Base-by-base conservation (phyloP, 164 flowering plant genomes). In the Chloranthus sessilifolius region DNA sequence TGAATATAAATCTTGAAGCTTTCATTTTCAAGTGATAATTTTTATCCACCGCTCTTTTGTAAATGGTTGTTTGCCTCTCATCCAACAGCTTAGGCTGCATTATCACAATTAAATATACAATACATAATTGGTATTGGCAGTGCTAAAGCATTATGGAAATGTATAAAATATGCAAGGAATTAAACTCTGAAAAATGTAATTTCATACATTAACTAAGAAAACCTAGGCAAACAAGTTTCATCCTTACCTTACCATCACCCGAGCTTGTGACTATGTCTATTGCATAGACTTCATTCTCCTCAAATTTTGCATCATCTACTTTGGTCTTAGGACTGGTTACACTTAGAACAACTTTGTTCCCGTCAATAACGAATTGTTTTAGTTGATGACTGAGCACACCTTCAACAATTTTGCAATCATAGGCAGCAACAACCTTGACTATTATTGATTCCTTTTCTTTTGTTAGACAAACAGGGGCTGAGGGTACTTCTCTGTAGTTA, bases 341-440 rank as follows among this genome's bases (percentile, higher is more conserved):
- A 52, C 86, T 83, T 31, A 90, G 60, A 4, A 87, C 64, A 25
- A 83, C 96, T 65, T 90, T 90, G 77, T 88, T 91, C 15, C 96
- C 96, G 71, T 91, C 96, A 46, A 91, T 91, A 43, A 91, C 98
- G 69, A 82, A 85, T 70, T 88, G 88, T 63, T 85, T 85, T 27
- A 85, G 69, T 62, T 82, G 94, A 60, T 88, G 96, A 63, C 95
- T 85, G 19, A 87, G 87, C 43, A 90, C 95, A 15, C 95, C 97
- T 74, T 90, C 97, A 41, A 90, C 95, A 47, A 86, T 81, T 62
- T 84, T 90, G 72, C 98, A 90, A 63, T 90, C 98, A 69, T 90
- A 87, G 10, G 95, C 98, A 47, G 88, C 86, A 53, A 96, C 98
- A 66, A 88, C 96, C 76, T 88, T 88, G n/a, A n/a, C n/a, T n/a